These are phyloP conservation scores for Pochonia chlamydosporia DNA, from an alignment of 2,329 filamentous ascomycete species.

Conservation along the genomic window DNA sequence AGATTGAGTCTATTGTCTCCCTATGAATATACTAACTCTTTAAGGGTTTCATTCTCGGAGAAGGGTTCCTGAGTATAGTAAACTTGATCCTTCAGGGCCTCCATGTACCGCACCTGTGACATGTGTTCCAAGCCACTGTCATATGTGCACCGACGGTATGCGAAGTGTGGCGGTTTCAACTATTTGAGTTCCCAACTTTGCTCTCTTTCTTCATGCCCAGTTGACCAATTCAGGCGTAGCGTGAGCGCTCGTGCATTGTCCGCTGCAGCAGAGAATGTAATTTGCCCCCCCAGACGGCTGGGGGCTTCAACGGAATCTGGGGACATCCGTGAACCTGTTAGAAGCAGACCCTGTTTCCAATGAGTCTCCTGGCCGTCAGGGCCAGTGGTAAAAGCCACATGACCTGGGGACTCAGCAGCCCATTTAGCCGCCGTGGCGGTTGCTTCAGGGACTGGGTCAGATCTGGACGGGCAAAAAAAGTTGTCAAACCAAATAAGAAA, in stretches of 20 bases:
- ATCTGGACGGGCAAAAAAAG: conserved; percentile 68
- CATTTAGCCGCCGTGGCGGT: conserved; percentile 58
- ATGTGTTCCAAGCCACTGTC: neutral
- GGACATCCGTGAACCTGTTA: conserved; percentile 56
- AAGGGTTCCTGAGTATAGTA: conserved; percentile 86
- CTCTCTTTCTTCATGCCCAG: conserved; percentile 32
- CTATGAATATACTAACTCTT: conserved; percentile 7
- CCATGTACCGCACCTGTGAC: conserved; percentile 64
- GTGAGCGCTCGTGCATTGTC: conserved; percentile 64
- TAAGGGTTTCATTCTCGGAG: conserved; percentile 81
- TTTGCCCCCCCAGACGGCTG: conserved; percentile 56
- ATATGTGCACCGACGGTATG: neutral
- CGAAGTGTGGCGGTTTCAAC: neutral
- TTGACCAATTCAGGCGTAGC: conserved; percentile 58
- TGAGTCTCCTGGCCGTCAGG: conserved; percentile 74
- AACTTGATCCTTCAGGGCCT: conserved; percentile 79
- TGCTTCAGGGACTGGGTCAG: conserved; percentile 42
- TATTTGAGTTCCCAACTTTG: conserved; percentile 49
- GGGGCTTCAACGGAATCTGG: conserved; percentile 43
- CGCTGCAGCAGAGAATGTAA: conserved; percentile 65
- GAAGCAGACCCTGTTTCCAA: conserved; percentile 79
- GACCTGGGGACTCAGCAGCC: conserved; percentile 48
- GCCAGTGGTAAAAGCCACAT: conserved; percentile 83
- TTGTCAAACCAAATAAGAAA: conserved; percentile 93
- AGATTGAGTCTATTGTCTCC: neutral